Conservation (phyloP, 768 basidiomycete genomes). For the Mycena amicta region DNA sequence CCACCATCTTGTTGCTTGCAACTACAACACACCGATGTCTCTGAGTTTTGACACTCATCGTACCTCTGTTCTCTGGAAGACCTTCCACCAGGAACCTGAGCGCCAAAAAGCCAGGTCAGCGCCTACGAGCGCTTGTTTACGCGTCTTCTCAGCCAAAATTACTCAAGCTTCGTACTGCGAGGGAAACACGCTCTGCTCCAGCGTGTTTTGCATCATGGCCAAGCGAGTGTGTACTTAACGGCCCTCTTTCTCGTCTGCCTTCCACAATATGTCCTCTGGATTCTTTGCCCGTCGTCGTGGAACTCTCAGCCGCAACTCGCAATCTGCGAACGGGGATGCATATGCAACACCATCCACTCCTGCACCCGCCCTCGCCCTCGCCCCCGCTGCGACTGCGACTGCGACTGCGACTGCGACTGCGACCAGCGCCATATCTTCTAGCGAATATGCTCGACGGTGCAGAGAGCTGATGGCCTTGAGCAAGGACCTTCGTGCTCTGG, state of each 20-base stretch:
- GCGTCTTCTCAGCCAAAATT: not conserved
- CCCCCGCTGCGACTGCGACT: not conserved
- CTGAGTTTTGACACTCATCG: not conserved
- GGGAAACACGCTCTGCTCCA: not conserved
- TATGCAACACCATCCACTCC: no score
- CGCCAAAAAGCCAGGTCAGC: no score
- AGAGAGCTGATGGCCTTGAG: slow-evolving; percentile 42
- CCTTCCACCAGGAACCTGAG: no score
- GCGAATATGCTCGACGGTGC: slow-evolving; percentile 42
- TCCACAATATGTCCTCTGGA: not conserved
- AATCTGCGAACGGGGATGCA: no score
- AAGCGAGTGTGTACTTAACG: not conserved
- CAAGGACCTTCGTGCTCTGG: slow-evolving; percentile 41
- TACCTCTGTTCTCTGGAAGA: not conserved
- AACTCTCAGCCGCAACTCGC: not conserved
- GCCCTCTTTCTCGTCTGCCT: not conserved
- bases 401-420: not conserved
- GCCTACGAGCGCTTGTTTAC: not conserved
- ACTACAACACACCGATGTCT: not conserved
- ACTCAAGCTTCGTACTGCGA: not conserved
- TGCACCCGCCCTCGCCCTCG: no score
- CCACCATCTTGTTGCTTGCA: not conserved
- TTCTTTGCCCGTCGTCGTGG: not conserved
- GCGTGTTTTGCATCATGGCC: not conserved
- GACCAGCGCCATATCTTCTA: slow-evolving; percentile 20